Percentiles rank a stretch among this genome's conserved stretches.
Conservation (phyloP, 805 yeast genomes). For the Ogataea degrootiae region DNA sequence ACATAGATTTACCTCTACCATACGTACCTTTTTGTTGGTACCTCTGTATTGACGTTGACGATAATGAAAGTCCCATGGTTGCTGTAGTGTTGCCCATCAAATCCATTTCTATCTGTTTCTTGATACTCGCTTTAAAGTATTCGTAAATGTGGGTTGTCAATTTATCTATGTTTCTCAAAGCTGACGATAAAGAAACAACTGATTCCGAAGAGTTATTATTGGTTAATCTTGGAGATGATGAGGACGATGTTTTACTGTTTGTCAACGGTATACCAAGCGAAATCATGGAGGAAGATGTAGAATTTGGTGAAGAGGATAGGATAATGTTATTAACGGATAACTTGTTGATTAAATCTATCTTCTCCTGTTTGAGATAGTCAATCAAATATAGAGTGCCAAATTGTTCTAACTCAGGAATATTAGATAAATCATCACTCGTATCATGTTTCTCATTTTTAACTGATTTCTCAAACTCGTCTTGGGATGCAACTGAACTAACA, state of each 20-base stretch:
- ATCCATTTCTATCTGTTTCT: constrained; percentile 8
- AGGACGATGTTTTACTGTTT: not conserved
- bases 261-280: not conserved
- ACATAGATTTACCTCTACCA: not conserved
- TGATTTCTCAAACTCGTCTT: not conserved
- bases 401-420: constrained; percentile 1
- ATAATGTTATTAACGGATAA: constrained; percentile 4
- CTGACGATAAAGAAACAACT: not conserved
- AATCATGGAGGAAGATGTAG: constrained; percentile 3
- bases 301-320: constrained; percentile 6
- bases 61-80: constrained; percentile 8
- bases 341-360: constrained; percentile 11
- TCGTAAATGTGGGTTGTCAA: constrained; percentile 7
- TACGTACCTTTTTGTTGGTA: constrained; percentile 8
- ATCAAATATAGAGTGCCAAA: constrained; percentile 3
- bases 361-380: constrained; percentile 9
- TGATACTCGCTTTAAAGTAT: constrained; percentile 9
- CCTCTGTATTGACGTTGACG: constrained; percentile 9
- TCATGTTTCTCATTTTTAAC: not conserved
- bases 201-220: not conserved
- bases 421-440: not conserved
- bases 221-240: not conserved
- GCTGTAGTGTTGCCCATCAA: constrained; percentile 4
- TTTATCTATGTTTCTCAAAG: constrained; percentile 5
- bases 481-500: not conserved